phyloP scores from a whole-genome alignment of 805 yeast genomes.

The Lachancea thermotolerans region DNA sequence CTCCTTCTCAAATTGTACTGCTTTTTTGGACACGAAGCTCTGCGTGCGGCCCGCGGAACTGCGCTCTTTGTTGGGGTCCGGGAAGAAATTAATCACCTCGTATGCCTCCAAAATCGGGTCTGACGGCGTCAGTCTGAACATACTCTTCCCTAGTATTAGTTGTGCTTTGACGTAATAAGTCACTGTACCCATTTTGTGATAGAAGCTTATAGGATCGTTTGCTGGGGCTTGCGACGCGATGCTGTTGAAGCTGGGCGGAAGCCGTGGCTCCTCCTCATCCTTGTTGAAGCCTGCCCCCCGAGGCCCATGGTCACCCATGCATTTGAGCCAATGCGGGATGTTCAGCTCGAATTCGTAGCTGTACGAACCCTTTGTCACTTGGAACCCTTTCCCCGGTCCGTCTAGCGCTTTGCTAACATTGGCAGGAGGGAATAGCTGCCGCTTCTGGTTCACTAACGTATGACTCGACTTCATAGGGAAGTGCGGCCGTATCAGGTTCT shows the following conservation, averaged over 20 bases:
- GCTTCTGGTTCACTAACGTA: slow-evolving; percentile 11
- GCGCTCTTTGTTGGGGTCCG: slow-evolving; percentile 7
- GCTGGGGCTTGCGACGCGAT: slow-evolving; percentile 21
- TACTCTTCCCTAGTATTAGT: slow-evolving; percentile 25
- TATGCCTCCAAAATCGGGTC: slow-evolving; percentile 18
- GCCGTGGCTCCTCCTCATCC: slow-evolving; percentile 13
- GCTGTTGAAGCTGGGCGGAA: slow-evolving; percentile 30
- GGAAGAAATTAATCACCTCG: slow-evolving; percentile 23
- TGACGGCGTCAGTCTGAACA: slow-evolving; percentile 28
- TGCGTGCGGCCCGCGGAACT: not conserved
- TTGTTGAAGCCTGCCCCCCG: slow-evolving; percentile 19
- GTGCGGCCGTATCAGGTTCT: not conserved
- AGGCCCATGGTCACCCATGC: slow-evolving; percentile 21
- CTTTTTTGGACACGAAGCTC: not conserved
- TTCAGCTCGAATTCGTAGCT: slow-evolving; percentile 23
- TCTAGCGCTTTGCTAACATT: slow-evolving; percentile 29
- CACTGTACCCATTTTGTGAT: slow-evolving; percentile 26
- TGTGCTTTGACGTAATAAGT: slow-evolving; percentile 23
- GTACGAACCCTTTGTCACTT: slow-evolving; percentile 25
- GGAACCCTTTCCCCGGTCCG: slow-evolving; percentile 24
- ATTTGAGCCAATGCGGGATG: slow-evolving; percentile 22
- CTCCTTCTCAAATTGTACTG: not conserved
- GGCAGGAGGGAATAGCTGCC: slow-evolving; percentile 29
- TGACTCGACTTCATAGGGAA: slow-evolving; percentile 21
- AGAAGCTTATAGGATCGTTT: slow-evolving; percentile 22